Evolutionary conservation across 2,329 filamentous ascomycete species (phyloP), one percentile per base, ranked within the genome.

Genomic region (Hypoxylon sp.): DNA sequence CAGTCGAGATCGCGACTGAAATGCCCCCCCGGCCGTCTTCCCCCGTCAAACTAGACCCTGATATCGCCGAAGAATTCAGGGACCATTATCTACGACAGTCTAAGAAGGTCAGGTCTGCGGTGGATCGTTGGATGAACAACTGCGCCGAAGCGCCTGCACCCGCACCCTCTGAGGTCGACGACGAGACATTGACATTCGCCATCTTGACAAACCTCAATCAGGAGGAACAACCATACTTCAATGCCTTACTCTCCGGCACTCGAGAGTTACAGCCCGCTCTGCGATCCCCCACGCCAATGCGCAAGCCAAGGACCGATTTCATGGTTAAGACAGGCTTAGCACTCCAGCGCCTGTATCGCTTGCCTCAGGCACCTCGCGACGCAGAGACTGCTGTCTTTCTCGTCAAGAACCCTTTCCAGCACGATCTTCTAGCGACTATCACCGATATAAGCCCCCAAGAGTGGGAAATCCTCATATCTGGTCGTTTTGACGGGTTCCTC

Each of bases 381-480:
- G 90, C 92, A 15, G 92, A 97, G 73, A 87, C 88, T 4, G 91
- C 90, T 10, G 87, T 95, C 66, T 97, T 91, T 71, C 84, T 98
- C 43, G 83, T 97, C 62, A 92, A 89, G 72, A 89, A 97, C 72
- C 87, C 88, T 0, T 81, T 85, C 10, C 85, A 95, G 45, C 94
- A 98, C 73, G 89, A 95, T 69, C 86, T 97, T 26, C 85, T 98
- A 2, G 88, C 91, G 35, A 97, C 94, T 0, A 82, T 97, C 46
- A 88, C 90, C 29, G 91, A 93, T 48, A 95, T 98, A 67, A 95
- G 89, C 70, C 85, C 88, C 42, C 90, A 91, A n/a, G 94, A 98
- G 74, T 98, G 94, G 94, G 94, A 97, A 62, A 96, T 98, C 52
- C 81, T 98, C 10, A 91, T 89, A 3, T 97, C 94, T 0, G 94